Conservation (phyloP, 495 filamentous ascomycete species). For the Mytilinidion resinicola region DNA sequence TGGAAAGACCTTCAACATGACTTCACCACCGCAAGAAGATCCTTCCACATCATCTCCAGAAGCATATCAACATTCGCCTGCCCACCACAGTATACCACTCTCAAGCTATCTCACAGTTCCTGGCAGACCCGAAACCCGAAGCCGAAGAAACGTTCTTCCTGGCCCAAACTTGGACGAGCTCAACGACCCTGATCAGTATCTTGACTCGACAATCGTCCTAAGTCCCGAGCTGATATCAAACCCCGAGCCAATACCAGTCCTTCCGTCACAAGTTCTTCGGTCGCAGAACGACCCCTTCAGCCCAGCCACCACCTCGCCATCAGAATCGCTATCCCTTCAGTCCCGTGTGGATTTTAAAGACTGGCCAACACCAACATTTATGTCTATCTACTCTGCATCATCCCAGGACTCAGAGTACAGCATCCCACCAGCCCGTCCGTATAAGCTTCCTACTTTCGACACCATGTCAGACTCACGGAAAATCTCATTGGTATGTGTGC, state of each 20-base stretch:
- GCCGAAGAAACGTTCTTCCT: slow-evolving; percentile 3
- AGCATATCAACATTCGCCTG: slow-evolving; percentile 9
- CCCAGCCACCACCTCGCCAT: neutral
- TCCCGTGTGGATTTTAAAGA: neutral
- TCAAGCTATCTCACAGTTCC: slow-evolving; percentile 23
- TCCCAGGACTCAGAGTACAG: slow-evolving; percentile 23
- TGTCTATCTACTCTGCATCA: slow-evolving; percentile 21
- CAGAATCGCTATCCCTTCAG: neutral
- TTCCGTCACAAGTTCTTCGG: neutral
- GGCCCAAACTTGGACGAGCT: neutral
- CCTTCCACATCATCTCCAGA: slow-evolving; percentile 1
- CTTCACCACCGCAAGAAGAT: slow-evolving; percentile 9
- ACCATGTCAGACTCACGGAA: slow-evolving; percentile 19
- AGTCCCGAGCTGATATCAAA: neutral
- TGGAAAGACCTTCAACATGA: slow-evolving; percentile 7
- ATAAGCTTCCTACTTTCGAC: slow-evolving; percentile 21
- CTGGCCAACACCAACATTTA: slow-evolving; percentile 10
- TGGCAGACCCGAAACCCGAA: neutral
- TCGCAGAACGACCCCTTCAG: too few species aligned
- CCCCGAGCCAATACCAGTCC: neutral
- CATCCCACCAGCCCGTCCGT: slow-evolving; percentile 24
- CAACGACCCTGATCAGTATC: neutral
- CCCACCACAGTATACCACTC: slow-evolving; percentile 4
- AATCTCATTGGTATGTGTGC: slow-evolving; percentile 12
- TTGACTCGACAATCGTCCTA: neutral